Percentiles rank a stretch among this genome's conserved stretches.
These are phyloP conservation scores for Vicia villosa DNA, from an alignment of 306 rosid genomes.

Conservation along the genomic window DNA sequence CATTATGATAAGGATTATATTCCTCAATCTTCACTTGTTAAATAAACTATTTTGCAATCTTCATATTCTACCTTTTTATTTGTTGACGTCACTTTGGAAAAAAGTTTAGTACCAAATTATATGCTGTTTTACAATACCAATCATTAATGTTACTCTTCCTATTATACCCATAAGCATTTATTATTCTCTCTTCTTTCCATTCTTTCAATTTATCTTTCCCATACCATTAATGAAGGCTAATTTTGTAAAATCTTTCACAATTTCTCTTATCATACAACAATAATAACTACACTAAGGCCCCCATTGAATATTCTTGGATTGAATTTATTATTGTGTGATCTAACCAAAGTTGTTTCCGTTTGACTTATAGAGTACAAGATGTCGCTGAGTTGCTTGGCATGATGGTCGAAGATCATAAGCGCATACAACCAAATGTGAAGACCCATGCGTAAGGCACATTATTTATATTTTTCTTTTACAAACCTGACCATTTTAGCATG, in stretches of 20 bases:
- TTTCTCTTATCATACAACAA: no score
- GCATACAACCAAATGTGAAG: constrained; percentile 86
- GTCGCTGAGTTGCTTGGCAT: constrained; percentile 98
- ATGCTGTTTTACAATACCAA: no score
- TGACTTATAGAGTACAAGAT: constrained; percentile 79
- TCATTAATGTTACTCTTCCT: no score
- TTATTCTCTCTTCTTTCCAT: no score
- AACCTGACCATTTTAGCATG: constrained; percentile 12
- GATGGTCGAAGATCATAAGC: constrained; percentile 94
- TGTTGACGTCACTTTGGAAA: not conserved
- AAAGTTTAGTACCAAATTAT: no score
- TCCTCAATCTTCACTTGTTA: not conserved
- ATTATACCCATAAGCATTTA: no score
- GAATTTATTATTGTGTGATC: constrained; percentile 14
- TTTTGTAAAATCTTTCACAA: no score
- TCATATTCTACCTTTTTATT: constrained; percentile 25
- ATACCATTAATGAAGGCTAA: no score
- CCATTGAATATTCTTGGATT: constrained; percentile 21
- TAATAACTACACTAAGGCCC: not conserved
- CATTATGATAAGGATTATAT: not conserved
- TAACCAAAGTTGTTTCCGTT: constrained; percentile 34
- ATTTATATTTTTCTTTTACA: constrained; percentile 14
- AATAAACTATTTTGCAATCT: not conserved
- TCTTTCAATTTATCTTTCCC: no score
- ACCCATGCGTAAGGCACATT: constrained; percentile 75